Base-by-base conservation (phyloP, 805 yeast species). In the Candida takata region DNA sequence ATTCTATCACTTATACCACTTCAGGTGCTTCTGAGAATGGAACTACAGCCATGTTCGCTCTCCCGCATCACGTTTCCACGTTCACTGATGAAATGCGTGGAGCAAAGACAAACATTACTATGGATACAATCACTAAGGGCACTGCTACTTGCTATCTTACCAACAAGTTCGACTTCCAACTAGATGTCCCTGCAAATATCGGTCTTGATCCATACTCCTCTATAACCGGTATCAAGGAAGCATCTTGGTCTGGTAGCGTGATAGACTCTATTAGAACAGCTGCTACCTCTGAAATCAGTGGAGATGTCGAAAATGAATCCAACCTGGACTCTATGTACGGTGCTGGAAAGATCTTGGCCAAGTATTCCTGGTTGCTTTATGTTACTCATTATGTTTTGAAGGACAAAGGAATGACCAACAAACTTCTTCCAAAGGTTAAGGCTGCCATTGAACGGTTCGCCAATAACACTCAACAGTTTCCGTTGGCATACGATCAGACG, bases 261-360 rank as follows among this genome's bases (percentile, higher is more conserved):
- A 29, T 63, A 14, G 29, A 36, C 18, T 33, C 57, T 2, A 63
- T 68, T 9, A 47, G 43, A 23, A 31, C 43, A 3, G 66, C 67
- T 7, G 70, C 72, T 1, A 36, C 38, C 0, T 24, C 36, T 3
- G 71, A 67, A 27, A 57, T 59, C 11, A 40, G 47, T 12, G 64
- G 59, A 25, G 62, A 63, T 39, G 71, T 72, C 17, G 58, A 58
- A 10, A 68, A 66, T 2, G 66, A 69, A 58, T 66, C 79, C 1
- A 64, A 77, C 40, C 52, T 76, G 34, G 85, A 85, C 43, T 85
- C 96, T 1, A 88, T 88, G 84, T 90, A 90, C 60, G 77, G 84
- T 15, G 72, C 95, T 3, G 98, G 97, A 10, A 90, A 92, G 56
- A 69, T 77, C 19, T 63, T 88, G 33, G 95, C 87, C 47, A 92